Evolutionary conservation across 257 asterid genomes (phyloP).

Genomic region (Orobanche coerulescens): DNA sequence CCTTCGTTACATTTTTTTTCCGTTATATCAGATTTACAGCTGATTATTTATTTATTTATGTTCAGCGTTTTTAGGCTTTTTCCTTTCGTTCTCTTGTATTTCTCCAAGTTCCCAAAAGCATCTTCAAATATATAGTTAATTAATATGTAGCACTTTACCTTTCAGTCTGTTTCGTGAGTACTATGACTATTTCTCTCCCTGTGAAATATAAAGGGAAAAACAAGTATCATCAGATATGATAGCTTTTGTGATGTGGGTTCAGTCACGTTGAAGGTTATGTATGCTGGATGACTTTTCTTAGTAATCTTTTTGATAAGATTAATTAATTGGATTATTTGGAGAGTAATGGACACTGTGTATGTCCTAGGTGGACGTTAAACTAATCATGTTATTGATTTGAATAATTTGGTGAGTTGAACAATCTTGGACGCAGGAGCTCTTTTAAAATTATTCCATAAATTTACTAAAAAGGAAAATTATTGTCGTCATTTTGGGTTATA

Average conservation of each 20-base stretch:
- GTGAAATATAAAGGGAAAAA: too few species aligned
- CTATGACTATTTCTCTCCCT: too few species aligned
- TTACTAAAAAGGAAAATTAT: neutral
- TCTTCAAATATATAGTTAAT: neutral
- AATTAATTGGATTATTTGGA: neutral
- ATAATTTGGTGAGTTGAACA: neutral
- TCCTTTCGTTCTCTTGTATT: slow-evolving; percentile 3
- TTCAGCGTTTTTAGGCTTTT: neutral
- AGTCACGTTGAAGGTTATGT: too few species aligned
- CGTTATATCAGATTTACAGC: neutral
- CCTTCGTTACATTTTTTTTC: slow-evolving; percentile 9
- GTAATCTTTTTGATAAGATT: neutral
- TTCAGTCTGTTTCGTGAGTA: neutral
- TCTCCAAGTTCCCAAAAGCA: neutral
- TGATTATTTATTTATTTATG: neutral
- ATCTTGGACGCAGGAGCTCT: neutral
- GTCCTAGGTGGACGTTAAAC: neutral
- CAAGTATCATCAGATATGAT: too few species aligned
- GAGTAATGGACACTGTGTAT: neutral
- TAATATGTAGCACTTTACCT: too few species aligned
- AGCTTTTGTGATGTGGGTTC: too few species aligned
- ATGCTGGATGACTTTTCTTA: neutral
- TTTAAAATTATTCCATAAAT: neutral
- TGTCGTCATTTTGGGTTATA: too few species aligned
- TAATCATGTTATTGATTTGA: neutral